Evolutionary conservation across 768 basidiomycete species (phyloP).

Genomic region (Mycena maculata): DNA sequence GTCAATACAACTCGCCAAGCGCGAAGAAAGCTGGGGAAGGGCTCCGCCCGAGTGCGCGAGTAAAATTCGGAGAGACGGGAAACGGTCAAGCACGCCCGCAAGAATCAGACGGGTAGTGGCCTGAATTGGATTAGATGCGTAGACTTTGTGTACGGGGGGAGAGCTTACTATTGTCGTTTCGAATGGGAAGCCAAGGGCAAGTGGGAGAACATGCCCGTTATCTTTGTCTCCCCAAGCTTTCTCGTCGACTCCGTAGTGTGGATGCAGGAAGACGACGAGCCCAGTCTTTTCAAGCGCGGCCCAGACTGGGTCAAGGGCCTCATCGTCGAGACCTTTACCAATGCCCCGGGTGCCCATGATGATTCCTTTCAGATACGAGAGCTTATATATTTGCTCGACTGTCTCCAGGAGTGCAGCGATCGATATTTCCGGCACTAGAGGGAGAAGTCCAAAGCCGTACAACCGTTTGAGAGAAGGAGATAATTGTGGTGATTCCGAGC

Average conservation of each 20-base stretch:
- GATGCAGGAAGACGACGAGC: constrained; percentile 86
- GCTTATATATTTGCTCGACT: constrained; percentile 71
- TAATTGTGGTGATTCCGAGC: constrained; percentile 68
- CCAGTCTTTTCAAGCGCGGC: constrained; percentile 75
- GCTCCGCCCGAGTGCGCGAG: constrained; percentile 92
- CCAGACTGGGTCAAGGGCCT: constrained; percentile 83
- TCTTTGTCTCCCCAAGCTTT: constrained; percentile 79
- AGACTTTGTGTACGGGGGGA: neutral
- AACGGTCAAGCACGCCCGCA: constrained; percentile 82
- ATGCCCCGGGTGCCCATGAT: constrained; percentile 87
- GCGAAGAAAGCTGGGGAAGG: constrained; percentile 84
- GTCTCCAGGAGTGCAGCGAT: constrained; percentile 68
- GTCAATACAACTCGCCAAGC: constrained; percentile 84
- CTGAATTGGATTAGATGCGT: constrained; percentile 38
- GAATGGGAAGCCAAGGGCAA: constrained; percentile 90
- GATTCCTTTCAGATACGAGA: constrained; percentile 77
- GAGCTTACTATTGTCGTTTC: constrained; percentile 85
- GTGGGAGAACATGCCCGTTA: constrained; percentile 89
- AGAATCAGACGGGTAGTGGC: constrained; percentile 86
- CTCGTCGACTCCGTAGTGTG: constrained; percentile 86
- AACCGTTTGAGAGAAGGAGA: constrained; percentile 64
- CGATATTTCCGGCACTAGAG: constrained; percentile 77
- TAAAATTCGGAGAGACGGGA: constrained; percentile 78
- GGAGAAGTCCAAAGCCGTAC: constrained; percentile 88
- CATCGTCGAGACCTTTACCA: constrained; percentile 86